These are phyloP conservation scores for Plasmodium gaboni DNA, from an alignment of 169 alveolate genomes.

Conservation along the genomic window DNA sequence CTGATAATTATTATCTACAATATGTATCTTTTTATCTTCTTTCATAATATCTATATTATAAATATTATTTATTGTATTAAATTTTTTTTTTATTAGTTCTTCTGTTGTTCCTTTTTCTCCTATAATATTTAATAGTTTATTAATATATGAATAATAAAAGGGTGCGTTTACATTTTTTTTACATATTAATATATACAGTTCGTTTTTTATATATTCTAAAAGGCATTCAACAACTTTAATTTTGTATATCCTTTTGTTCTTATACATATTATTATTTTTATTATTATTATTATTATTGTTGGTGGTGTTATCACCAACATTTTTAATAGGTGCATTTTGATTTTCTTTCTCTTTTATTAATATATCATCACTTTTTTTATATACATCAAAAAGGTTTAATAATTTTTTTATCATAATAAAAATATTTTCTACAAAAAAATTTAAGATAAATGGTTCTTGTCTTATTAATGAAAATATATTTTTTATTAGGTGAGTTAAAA, in stretches of 20 bases:
- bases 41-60: neutral
- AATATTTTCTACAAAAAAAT: slow-evolving; percentile 45
- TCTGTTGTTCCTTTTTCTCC: slow-evolving; percentile 55
- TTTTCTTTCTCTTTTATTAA: neutral
- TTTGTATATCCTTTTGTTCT: slow-evolving; percentile 12
- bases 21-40: slow-evolving; percentile 5
- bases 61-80: slow-evolving; percentile 1
- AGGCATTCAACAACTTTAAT: slow-evolving; percentile 21
- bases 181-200: slow-evolving; percentile 42
- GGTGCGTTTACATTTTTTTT: slow-evolving; percentile 31
- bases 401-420: slow-evolving; percentile 27
- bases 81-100: slow-evolving; percentile 48
- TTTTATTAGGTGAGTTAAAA: slow-evolving; percentile 48
- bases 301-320: neutral
- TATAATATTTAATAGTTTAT: slow-evolving; percentile 19
- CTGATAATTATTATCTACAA: slow-evolving; percentile 6
- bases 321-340: too few relatives aligned
- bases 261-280: neutral
- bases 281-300: neutral
- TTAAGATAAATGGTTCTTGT: slow-evolving; percentile 45
- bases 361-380: neutral
- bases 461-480: slow-evolving; percentile 49
- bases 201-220: slow-evolving; percentile 44
- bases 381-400: neutral
- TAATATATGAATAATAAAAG: slow-evolving; percentile 50